Evolutionary conservation across 2,329 filamentous ascomycete species (phyloP).

Genomic region (Arthrobotrys conoides): DNA sequence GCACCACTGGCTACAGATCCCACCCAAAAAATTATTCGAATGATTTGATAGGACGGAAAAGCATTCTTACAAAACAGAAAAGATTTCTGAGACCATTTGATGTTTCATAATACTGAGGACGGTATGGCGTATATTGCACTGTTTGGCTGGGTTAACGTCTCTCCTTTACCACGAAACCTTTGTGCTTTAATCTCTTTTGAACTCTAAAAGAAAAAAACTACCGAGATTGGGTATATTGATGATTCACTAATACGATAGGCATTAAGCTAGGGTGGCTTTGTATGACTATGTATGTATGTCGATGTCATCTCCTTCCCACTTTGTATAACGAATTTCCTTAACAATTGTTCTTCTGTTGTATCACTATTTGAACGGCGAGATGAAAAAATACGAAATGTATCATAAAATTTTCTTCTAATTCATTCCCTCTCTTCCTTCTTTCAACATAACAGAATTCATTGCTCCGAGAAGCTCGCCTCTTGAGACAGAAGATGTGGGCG

Average conservation of each 20-base stretch:
- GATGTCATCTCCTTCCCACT: conserved; percentile 1
- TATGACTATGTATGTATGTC: conserved; percentile 7
- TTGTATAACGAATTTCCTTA: conserved; percentile 41
- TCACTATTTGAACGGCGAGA: conserved; percentile 20
- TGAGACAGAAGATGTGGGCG: conserved; percentile 23
- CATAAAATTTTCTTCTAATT: conserved; percentile 8
- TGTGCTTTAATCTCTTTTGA: background rate
- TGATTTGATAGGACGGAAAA: conserved; percentile 36
- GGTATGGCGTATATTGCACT: conserved; percentile 44
- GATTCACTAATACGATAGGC: background rate
- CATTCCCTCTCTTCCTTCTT: background rate
- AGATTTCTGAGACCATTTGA: conserved; percentile 21
- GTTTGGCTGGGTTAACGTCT: conserved; percentile 43
- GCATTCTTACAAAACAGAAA: conserved; percentile 22
- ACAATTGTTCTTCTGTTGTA: conserved; percentile 5
- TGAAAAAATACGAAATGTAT: conserved; percentile 16
- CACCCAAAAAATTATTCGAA: conserved; percentile 35
- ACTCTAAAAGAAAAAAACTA: conserved; percentile 6
- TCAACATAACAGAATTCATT: background rate
- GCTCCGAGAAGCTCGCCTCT: background rate
- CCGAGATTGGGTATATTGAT: conserved; percentile 8
- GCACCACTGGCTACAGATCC: conserved; percentile 4
- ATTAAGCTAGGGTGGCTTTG: background rate
- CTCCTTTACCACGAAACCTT: conserved; percentile 27
- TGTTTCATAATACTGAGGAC: conserved; percentile 10